Conservation (phyloP, 2,329 filamentous ascomycete genomes). For the Hymenoscyphus infarciens region DNA sequence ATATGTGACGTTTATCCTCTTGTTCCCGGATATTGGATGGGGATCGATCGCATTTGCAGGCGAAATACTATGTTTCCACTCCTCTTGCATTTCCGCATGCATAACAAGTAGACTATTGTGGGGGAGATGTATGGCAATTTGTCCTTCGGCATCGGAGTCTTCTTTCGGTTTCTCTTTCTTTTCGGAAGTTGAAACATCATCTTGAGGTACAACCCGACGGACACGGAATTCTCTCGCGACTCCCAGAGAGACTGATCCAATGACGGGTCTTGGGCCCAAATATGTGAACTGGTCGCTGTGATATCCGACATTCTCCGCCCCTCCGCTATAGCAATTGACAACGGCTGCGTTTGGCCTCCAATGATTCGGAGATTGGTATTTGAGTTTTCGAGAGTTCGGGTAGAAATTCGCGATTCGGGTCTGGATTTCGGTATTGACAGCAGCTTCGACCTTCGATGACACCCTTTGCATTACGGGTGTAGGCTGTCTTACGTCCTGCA, state of each 20-base stretch:
- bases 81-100: slow-evolving; percentile 97
- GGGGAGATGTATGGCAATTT: slow-evolving; percentile 88
- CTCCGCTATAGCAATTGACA: slow-evolving; percentile 89
- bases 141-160: slow-evolving; percentile 66
- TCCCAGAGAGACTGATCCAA: slow-evolving; percentile 85
- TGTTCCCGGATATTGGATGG: slow-evolving; percentile 76
- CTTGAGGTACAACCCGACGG: slow-evolving; percentile 66
- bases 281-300: slow-evolving; percentile 94
- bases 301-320: slow-evolving; percentile 79
- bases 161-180: slow-evolving; percentile 32
- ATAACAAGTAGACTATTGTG: slow-evolving; percentile 93
- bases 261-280: slow-evolving; percentile 80
- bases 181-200: slow-evolving; percentile 32
- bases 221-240: slow-evolving; percentile 93
- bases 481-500: slow-evolving; percentile 68
- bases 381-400: slow-evolving; percentile 67
- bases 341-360: slow-evolving; percentile 91
- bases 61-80: slow-evolving; percentile 87
- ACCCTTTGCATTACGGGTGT: slow-evolving; percentile 71
- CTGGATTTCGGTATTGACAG: slow-evolving; percentile 76
- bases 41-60: slow-evolving; percentile 75
- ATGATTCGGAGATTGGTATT: slow-evolving; percentile 65
- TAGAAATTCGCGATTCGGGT: slow-evolving; percentile 66
- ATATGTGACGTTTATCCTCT: slow-evolving; percentile 91
- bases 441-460: slow-evolving; percentile 64